Percentiles rank a stretch among this genome's conserved stretches.
Conservation (phyloP, 2,329 filamentous ascomycete genomes). For the Mycosphaerelloides madeirae region DNA sequence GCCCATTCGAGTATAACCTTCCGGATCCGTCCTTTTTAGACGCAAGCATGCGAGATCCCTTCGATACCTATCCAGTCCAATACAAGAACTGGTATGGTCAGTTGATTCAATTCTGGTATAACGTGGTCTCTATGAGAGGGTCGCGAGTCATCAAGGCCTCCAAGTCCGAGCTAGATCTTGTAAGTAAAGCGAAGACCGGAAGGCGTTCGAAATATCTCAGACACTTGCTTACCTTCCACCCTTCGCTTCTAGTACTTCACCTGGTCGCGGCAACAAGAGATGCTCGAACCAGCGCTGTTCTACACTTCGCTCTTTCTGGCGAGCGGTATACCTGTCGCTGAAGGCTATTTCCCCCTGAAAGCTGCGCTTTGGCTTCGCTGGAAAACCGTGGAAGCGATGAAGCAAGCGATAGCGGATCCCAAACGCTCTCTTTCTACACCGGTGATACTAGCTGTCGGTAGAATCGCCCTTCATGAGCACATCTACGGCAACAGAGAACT, state of each 20-base stretch:
- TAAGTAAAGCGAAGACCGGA: conserved; percentile 15
- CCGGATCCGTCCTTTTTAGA: conserved; percentile 14
- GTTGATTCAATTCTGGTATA: conserved; percentile 21
- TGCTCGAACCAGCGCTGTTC: conserved; percentile 19
- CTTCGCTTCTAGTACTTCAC: conserved; percentile 1
- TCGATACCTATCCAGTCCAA: conserved; percentile 19
- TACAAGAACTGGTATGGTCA: conserved; percentile 21
- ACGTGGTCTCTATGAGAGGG: conserved; percentile 11
- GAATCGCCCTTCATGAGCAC: conserved; percentile 23
- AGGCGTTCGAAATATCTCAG: not conserved
- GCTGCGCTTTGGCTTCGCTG: conserved; percentile 16
- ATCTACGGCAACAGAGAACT: conserved; percentile 21
- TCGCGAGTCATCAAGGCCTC: conserved; percentile 18
- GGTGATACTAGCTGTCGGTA: conserved; percentile 23
- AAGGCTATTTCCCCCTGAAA: conserved; percentile 15
- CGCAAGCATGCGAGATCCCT: conserved; percentile 19
- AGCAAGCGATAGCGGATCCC: conserved; percentile 20
- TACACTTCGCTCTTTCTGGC: conserved; percentile 22
- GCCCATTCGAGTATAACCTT: conserved; percentile 7
- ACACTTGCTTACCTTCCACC: too few relatives aligned
- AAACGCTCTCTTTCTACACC: conserved; percentile 17
- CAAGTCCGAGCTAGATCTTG: conserved; percentile 14
- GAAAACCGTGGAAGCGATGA: conserved; percentile 20
- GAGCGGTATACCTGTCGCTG: conserved; percentile 20
- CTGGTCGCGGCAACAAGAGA: not conserved